phyloP scores from a whole-genome alignment of 345 rosid genomes.

The Angophora floribunda region DNA sequence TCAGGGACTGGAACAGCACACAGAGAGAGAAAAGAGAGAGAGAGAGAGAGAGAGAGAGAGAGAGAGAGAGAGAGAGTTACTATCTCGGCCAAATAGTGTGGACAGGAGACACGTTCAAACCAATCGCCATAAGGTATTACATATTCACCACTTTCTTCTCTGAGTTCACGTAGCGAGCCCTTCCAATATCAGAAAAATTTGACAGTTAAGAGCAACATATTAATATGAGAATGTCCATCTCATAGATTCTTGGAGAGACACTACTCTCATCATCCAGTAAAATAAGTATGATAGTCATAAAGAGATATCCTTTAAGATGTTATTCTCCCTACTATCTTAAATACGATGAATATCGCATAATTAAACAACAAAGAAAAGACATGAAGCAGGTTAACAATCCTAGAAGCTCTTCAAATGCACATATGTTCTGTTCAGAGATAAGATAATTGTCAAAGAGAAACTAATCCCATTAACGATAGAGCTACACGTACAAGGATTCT shows the following conservation, averaged over 20 bases:
- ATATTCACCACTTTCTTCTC: slow-evolving; percentile 25
- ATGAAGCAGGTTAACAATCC: background rate
- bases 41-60: background rate
- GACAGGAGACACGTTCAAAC: slow-evolving; percentile 70
- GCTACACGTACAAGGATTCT: slow-evolving; percentile 41
- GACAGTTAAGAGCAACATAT: background rate
- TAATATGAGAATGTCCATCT: background rate
- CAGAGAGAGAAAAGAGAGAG: no score
- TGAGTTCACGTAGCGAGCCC: slow-evolving; percentile 44
- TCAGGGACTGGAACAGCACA: background rate
- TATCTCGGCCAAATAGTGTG: slow-evolving; percentile 79
- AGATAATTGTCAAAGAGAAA: background rate
- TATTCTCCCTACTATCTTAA: background rate
- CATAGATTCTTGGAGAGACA: background rate
- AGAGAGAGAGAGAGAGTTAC: slow-evolving; percentile 27
- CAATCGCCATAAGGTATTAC: slow-evolving; percentile 66
- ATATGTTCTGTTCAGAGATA: background rate
- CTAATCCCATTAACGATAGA: background rate
- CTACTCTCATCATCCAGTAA: background rate
- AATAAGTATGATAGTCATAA: background rate
- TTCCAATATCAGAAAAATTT: background rate
- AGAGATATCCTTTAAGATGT: background rate
- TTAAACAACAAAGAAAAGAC: slow-evolving; percentile 14
- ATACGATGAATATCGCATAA: background rate
- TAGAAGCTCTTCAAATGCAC: background rate